These are phyloP conservation scores for Venturia pyrina DNA, from an alignment of 2,329 filamentous ascomycete species.

Conservation along the genomic window DNA sequence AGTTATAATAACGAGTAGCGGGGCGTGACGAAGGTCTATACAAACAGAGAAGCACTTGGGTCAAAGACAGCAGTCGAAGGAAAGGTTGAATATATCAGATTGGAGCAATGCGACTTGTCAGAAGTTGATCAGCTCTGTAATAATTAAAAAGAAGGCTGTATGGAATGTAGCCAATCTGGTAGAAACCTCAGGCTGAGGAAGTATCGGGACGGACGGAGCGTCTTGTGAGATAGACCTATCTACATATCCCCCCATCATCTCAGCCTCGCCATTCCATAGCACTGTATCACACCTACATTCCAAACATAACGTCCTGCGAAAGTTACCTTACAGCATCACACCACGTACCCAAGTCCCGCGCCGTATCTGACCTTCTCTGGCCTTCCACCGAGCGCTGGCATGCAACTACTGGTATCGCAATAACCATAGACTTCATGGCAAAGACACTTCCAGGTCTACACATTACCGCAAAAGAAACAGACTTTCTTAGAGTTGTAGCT, in stretches of 20 bases:
- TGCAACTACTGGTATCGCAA: not conserved
- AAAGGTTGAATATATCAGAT: too few relatives aligned
- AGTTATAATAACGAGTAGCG: not conserved
- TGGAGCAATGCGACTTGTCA: too few relatives aligned
- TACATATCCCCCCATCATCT: not conserved
- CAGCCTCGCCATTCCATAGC: not conserved
- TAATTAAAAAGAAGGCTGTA: too few relatives aligned
- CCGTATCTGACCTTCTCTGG: not conserved
- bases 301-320: not conserved
- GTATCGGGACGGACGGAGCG: too few relatives aligned
- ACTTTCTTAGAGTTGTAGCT: conserved; percentile 18
- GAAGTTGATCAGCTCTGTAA: too few relatives aligned
- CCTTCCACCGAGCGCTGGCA: not conserved
- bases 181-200: too few relatives aligned
- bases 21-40: not conserved
- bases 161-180: too few relatives aligned
- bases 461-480: conserved; percentile 23
- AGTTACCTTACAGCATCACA: not conserved
- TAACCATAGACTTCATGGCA: conserved; percentile 7
- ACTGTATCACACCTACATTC: not conserved
- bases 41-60: too few relatives aligned
- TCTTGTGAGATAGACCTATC: too few relatives aligned
- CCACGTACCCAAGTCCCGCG: not conserved
- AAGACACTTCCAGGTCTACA: conserved; percentile 18
- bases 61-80: too few relatives aligned